Base-by-base conservation (phyloP, 2,329 filamentous ascomycete genomes). In the Leptographium wingfieldii region DNA sequence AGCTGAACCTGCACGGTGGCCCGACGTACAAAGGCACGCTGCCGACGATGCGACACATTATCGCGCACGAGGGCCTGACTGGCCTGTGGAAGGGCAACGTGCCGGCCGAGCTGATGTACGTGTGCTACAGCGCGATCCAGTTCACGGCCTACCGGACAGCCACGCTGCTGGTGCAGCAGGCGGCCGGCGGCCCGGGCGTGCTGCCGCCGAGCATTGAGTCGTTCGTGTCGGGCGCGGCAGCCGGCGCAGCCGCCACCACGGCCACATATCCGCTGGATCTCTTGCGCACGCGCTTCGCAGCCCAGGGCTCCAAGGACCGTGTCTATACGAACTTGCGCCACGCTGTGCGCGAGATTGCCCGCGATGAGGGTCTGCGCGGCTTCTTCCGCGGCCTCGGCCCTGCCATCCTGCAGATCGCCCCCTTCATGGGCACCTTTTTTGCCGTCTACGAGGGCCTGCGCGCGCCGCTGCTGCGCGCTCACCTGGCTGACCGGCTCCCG, bases 381-480 rank as follows among this genome's bases (percentile, higher is more conserved):
- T 97, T 95, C 75, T 99, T 96, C 72, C 88, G 90, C 56, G 94
- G 94, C 3, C 76, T 95, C 40, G 81, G 81, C 1, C 92, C 92
- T 1, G 90, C 87, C 0, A 76, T 97, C 27, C 86, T 80, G 31
- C 92, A 96, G 75, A 94, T 97, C 56, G 83, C 96, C 11, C 94
- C 94, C 2, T 95, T 92, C 71, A 99, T 99, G 94, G 94, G 94
- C 16, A 78, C 96, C 2, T 97, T 99, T 76, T 99, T 99, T 73
- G 82, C 88, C 40, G 81, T 84, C 49, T 99, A 97, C 74, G 94
- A 99, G 72, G 78, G 80, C 11, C 74, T 95, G 57, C 79, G 88
- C 6, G 70, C 82, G 7, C 81, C 80, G 6, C 67, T 84, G 19
- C 51, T 55, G 27, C n/a, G 19, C 5, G 27, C 29, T 2, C 33